A percentile compares a stretch with the other conserved stretches of the same genome.
These are phyloP conservation scores for Dothistroma pini DNA, from an alignment of 2,329 filamentous ascomycete genomes.

Conservation along the genomic window DNA sequence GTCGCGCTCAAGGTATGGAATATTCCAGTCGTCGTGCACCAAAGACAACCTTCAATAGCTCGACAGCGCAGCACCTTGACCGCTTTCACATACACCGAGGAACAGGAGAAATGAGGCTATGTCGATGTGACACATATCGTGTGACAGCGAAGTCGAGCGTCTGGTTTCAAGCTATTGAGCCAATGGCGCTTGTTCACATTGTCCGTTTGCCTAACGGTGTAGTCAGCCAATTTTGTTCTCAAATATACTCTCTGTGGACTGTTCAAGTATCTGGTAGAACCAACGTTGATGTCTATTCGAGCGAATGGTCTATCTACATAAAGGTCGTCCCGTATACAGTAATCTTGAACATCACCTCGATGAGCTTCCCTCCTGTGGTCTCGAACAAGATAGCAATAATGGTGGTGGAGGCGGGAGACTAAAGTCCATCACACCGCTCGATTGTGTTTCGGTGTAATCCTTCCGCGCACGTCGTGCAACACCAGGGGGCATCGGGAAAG, in stretches of 20 bases:
- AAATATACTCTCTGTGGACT: too few relatives aligned
- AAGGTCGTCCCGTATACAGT: not conserved
- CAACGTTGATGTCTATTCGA: not conserved
- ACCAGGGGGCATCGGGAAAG: conserved; percentile 13
- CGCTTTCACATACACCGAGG: too few relatives aligned
- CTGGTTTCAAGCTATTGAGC: too few relatives aligned
- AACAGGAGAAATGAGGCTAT: too few relatives aligned
- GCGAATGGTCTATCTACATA: not conserved
- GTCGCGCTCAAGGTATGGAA: not conserved
- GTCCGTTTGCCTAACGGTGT: not conserved
- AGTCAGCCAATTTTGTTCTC: not conserved
- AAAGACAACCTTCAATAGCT: too few relatives aligned
- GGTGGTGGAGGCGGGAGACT: conserved; percentile 14
- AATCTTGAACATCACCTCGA: not conserved
- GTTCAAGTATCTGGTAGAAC: not conserved
- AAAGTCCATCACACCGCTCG: conserved; percentile 8
- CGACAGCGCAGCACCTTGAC: too few relatives aligned
- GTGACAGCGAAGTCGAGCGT: too few relatives aligned
- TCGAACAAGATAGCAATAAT: conserved; percentile 1
- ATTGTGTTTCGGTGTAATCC: conserved; percentile 6
- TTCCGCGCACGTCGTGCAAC: not conserved
- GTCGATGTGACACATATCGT: too few relatives aligned
- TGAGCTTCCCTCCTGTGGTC: not conserved
- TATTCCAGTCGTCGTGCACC: too few relatives aligned
- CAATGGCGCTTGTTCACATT: too few relatives aligned